These are phyloP conservation scores for Trichoderma sp. DNA, from an alignment of 2,329 filamentous ascomycete species.

Conservation along the genomic window DNA sequence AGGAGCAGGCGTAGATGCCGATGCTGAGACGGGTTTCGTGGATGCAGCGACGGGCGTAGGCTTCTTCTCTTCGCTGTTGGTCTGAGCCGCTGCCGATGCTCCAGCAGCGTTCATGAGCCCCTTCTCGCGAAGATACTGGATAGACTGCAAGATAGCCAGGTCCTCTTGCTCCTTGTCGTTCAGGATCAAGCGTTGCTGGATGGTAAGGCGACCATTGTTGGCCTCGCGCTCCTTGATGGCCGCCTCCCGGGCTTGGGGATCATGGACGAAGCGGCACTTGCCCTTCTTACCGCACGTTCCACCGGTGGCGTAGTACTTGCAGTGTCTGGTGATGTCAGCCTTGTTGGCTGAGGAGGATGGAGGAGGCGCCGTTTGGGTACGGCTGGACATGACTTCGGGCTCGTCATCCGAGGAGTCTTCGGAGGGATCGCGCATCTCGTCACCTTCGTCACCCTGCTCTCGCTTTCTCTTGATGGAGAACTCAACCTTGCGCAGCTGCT, in stretches of 20 bases:
- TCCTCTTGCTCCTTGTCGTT: constrained; percentile 72
- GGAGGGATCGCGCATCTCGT: constrained; percentile 62
- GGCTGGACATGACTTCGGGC: constrained; percentile 60
- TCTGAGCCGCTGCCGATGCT: constrained; percentile 27
- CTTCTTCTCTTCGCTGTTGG: constrained; percentile 31
- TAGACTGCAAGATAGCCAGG: constrained; percentile 65
- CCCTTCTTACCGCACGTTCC: constrained; percentile 71
- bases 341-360: constrained; percentile 54
- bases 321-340: constrained; percentile 65
- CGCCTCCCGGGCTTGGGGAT: constrained; percentile 63
- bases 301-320: constrained; percentile 71
- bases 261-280: constrained; percentile 74
- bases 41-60: constrained; percentile 1
- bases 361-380: constrained; percentile 39
- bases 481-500: constrained; percentile 70
- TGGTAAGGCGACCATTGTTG: constrained; percentile 66
- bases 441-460: constrained; percentile 67
- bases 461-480: constrained; percentile 69
- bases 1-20: constrained; percentile 5
- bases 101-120: constrained; percentile 50
- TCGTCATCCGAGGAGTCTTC: constrained; percentile 60
- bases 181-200: constrained; percentile 65
- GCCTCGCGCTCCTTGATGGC: constrained; percentile 65
- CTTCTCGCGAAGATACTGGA: constrained; percentile 65
- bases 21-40: background rate